Percentiles rank a stretch among this genome's conserved stretches.
Conservation (phyloP, 2,329 filamentous ascomycete genomes). For the Fonsecaea nubica region DNA sequence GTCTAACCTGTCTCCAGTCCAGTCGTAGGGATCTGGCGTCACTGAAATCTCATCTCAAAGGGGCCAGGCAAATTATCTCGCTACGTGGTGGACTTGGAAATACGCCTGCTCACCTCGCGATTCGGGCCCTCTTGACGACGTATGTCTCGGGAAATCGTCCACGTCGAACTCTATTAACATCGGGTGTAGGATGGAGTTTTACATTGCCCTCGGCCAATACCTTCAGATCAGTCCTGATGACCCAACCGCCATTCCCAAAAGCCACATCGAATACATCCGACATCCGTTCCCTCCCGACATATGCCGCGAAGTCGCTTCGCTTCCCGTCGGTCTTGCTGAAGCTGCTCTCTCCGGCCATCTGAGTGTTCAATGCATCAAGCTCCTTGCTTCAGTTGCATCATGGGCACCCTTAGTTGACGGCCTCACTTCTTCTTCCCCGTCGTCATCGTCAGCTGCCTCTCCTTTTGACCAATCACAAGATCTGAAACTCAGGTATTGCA, state of each 20-base stretch:
- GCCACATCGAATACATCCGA: conserved; percentile 23
- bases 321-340: conserved; percentile 31
- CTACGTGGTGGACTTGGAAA: conserved; percentile 27
- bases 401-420: conserved; percentile 24
- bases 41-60: conserved; percentile 28
- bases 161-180: conserved; percentile 1
- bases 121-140: conserved; percentile 29
- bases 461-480: conserved; percentile 1
- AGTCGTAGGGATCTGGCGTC: conserved; percentile 26
- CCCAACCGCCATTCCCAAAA: conserved; percentile 19
- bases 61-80: conserved; percentile 29
- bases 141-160: conserved; percentile 12
- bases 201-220: conserved; percentile 32
- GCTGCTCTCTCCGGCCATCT: conserved; percentile 30
- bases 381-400: conserved; percentile 24
- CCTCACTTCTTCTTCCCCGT: not conserved
- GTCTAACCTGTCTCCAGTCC: conserved; percentile 16
- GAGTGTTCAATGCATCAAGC: conserved; percentile 33
- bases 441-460: too few species aligned
- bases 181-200: conserved; percentile 28
- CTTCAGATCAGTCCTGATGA: conserved; percentile 27
- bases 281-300: conserved; percentile 33
- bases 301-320: conserved; percentile 23
- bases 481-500: conserved; percentile 22
- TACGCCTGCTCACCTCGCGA: conserved; percentile 25